These are phyloP conservation scores for Camillea tinctor DNA, from an alignment of 2,329 filamentous ascomycete genomes.

Conservation along the genomic window DNA sequence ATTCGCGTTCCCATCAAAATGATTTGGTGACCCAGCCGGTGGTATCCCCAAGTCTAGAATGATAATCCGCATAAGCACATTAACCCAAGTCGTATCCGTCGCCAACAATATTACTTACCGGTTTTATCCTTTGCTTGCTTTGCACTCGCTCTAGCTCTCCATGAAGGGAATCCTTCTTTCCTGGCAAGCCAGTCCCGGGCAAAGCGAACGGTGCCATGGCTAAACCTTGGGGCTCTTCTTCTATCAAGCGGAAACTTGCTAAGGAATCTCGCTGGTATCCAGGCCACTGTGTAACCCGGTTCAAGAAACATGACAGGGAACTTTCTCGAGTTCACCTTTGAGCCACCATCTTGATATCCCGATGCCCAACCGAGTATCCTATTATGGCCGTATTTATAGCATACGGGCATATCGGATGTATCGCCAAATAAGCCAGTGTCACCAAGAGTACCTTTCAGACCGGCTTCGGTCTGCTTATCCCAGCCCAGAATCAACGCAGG, in stretches of 20 bases:
- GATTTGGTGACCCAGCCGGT: too few relatives aligned
- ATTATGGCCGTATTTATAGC: constrained; percentile 32
- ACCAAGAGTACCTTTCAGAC: constrained; percentile 29
- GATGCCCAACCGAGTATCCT: constrained; percentile 37
- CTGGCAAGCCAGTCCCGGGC: constrained; percentile 28
- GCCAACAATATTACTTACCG: too few relatives aligned
- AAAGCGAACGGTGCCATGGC: constrained; percentile 21
- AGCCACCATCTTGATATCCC: constrained; percentile 37
- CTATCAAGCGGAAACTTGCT: constrained; percentile 24
- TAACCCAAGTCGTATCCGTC: too few relatives aligned
- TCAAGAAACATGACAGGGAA: constrained; percentile 43
- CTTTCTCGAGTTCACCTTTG: constrained; percentile 32
- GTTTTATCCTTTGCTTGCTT: too few relatives aligned
- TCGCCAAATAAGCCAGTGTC: constrained; percentile 32
- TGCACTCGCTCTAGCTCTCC: constrained; percentile 25
- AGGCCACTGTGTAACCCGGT: constrained; percentile 20
- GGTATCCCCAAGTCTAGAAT: too few relatives aligned
- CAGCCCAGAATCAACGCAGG: constrained; percentile 39
- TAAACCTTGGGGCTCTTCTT: constrained; percentile 8
- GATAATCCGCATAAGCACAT: too few relatives aligned
- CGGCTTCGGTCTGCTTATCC: constrained; percentile 30
- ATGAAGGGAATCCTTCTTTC: constrained; percentile 24
- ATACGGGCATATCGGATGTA: constrained; percentile 27
- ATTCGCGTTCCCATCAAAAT: background rate
- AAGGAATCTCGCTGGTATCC: constrained; percentile 23